These are phyloP conservation scores for Croton setiger DNA, from an alignment of 441 rosid species.

Conservation along the genomic window DNA sequence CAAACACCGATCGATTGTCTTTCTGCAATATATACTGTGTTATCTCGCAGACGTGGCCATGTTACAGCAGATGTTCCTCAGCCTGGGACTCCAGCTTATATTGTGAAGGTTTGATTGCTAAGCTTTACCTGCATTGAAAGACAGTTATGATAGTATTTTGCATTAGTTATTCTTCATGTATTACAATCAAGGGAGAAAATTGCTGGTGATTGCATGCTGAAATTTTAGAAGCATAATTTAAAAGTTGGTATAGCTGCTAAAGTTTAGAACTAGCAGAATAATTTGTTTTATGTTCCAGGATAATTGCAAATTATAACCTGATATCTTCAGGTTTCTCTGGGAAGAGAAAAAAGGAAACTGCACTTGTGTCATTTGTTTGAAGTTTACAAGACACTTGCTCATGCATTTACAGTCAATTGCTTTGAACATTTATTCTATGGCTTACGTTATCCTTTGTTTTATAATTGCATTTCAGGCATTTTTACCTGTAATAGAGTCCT, in stretches of 20 bases:
- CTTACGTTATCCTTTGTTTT: background rate
- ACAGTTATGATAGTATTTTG: background rate
- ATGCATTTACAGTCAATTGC: background rate
- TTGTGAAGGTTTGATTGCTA: constrained; percentile 63
- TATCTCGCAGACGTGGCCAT: constrained; percentile 98
- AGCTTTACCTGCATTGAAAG: constrained; percentile 12
- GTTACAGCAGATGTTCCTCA: constrained; percentile 98
- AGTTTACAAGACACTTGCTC: background rate
- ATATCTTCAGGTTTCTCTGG: too few species aligned
- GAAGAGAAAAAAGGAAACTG: too few species aligned
- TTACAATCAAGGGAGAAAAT: too few species aligned
- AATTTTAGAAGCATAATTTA: constrained; percentile 7
- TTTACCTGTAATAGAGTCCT: constrained; percentile 80
- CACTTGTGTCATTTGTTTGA: too few species aligned
- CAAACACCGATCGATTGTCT: constrained; percentile 98
- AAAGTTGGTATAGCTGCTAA: background rate
- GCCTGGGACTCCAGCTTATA: constrained; percentile 91
- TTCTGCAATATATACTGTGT: constrained; percentile 86
- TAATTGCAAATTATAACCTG: too few species aligned
- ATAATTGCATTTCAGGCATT: constrained; percentile 54
- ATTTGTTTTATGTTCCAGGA: background rate
- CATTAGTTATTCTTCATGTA: background rate
- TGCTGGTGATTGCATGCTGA: constrained; percentile 1
- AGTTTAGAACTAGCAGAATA: background rate
- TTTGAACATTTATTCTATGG: background rate